phyloP scores from a whole-genome alignment of 805 yeast genomes.

The Yarrowia sp. region DNA sequence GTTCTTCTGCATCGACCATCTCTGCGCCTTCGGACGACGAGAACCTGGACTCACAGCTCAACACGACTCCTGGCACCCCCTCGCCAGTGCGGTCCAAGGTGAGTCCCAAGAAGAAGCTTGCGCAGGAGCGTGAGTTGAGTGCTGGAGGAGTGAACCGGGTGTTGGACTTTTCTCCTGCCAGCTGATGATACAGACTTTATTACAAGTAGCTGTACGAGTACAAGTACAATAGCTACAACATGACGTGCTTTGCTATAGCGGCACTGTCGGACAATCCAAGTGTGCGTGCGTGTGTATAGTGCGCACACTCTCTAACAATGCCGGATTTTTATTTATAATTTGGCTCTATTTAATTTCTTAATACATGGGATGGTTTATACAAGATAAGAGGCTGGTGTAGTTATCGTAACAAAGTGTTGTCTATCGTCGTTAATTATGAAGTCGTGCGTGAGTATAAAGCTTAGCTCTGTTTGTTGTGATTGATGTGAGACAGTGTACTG shows the following conservation, averaged over 20 bases:
- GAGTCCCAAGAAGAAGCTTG: conserved; percentile 17
- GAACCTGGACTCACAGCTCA: conserved; percentile 27
- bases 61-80: conserved; percentile 23
- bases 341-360: conserved; percentile 13
- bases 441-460: background rate
- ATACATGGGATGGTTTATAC: conserved; percentile 7
- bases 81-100: conserved; percentile 14
- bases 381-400: too few species aligned
- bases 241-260: background rate
- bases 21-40: conserved; percentile 40
- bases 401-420: background rate
- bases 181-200: too few species aligned
- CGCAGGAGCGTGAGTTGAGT: background rate
- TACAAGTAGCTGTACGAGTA: too few species aligned
- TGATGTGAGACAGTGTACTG: background rate
- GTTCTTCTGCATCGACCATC: conserved; percentile 41
- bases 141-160: conserved; percentile 6
- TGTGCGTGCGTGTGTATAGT: background rate
- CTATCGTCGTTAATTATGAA: background rate
- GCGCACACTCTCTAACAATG: conserved; percentile 4
- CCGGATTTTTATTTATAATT: conserved; percentile 1
- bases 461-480: conserved; percentile 4
- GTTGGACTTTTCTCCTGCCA: conserved; percentile 21
- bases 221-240: too few species aligned
- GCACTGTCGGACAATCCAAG: background rate